Base-by-base conservation (phyloP, 2,329 filamentous ascomycete genomes). In the Cytospora schulzeri region DNA sequence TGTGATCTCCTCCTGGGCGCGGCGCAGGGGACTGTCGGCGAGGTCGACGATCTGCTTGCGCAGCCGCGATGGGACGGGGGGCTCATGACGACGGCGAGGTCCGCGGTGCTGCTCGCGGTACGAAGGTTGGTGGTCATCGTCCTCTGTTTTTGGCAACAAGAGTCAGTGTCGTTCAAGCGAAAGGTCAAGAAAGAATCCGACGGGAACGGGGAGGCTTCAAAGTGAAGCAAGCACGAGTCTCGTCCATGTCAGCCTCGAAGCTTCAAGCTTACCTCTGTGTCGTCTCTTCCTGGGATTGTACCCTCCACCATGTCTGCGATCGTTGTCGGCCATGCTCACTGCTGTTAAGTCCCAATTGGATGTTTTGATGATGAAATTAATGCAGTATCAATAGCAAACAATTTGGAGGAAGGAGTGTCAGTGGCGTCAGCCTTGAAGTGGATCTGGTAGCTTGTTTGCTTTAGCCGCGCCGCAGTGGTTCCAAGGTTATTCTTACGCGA, bases 21-120 rank as follows among this genome's bases (percentile, higher is more conserved):
- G 85, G 70, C 90, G 88, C 72, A 93, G 81, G 64, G 91, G 89
- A 71, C 91, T 92, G 78, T 96, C 93, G 67, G 92, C 92, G 71
- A 96, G 88, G 63, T 86, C 84, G 59, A 96, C 81, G 57, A 96
- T 83, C 76, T 94, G 91, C 73, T 89, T 90, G 70, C 92, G 89
- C 68, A 96, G 82, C 68, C 88, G 88, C 57, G 89, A 86, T 35
- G 87, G 85, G 17, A 89, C 80, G 7, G 91, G 90, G 68, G 80
- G 78, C 73, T 94, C 89, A 71, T 88, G 88, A 73, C 91, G 86
- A 70, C 91, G 85, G 68, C 91, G 87, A 75, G 90, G 90, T 29
- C 87, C 85, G 70, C 91, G 86, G 71, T 88, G 85, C 73, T 94
- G 90, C 71, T 88, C 85, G 64, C 93, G 88, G 29, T 64, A 60